Evolutionary conservation across 306 rosid genomes (phyloP), one percentile per base, ranked within the genome.

Genomic region (Amphicarpaea edgeworthii): DNA sequence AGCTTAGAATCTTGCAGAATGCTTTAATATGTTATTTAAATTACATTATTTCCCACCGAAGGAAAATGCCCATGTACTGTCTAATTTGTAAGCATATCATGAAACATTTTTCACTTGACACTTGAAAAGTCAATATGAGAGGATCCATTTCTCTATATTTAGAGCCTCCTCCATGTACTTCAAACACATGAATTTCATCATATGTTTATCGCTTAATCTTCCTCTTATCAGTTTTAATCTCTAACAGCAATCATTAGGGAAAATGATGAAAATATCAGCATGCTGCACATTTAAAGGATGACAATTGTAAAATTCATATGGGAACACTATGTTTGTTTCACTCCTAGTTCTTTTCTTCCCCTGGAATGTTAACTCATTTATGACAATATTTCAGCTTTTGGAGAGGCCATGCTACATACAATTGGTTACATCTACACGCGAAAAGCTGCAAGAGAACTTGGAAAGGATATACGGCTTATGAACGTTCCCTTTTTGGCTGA

Each of bases 331-430:
- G 26, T 28, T 17, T 51, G 38, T 21, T 21, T 20, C 32, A 26
- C 17, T 43, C 16, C 67, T 49, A 26, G 43, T 28, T 45, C 50
- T 81, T 38, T 57, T 64, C 73, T 71, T 40, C 34, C 12, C 60
- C 15, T 77, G 47, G 38, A 53, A 10, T 28, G 3, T 60, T 53
- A 43, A 82, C 57, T 74, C 34, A 21, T 75, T 54, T 63, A 54
- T 78, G 66, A 12, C 63, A 76, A 69, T 49, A 34, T 54, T 63
- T 82, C 85, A 90, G 98, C 97, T 85, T 96, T 96, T 82, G 98
- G 99, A 20, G 98, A 92, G 88, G 96, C 98, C 75, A 96, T 92
- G 99, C 88, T 96, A 71, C 97, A 96, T 81, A 96, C 97, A 38
- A 92, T 96, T 77, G 99, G 99, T 74, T 96, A 96, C 72, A 90